A percentile compares a stretch with the other conserved stretches of the same genome.
These are phyloP conservation scores for Macrocybe gigantea DNA, from an alignment of 768 basidiomycete species.

Conservation along the genomic window DNA sequence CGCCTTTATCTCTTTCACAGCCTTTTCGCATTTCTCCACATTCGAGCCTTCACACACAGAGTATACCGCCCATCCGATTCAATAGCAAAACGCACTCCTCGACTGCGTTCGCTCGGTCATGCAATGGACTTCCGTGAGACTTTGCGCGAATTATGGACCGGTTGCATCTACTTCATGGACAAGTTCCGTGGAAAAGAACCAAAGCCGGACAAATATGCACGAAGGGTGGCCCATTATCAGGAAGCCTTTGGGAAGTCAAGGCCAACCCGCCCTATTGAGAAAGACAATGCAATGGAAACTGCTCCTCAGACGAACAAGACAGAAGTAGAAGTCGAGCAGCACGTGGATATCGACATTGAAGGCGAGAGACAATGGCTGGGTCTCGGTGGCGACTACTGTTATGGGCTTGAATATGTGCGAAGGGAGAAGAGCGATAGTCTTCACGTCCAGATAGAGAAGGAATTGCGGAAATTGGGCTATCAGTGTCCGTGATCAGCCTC, in stretches of 20 bases:
- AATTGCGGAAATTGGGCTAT: slow-evolving; percentile 45
- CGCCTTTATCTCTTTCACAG: slow-evolving; percentile 22
- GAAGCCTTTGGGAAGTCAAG: slow-evolving; percentile 37
- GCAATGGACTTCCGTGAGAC: slow-evolving; percentile 70
- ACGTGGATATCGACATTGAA: slow-evolving; percentile 34
- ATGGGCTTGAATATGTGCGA: slow-evolving; percentile 30
- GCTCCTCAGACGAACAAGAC: slow-evolving; percentile 21
- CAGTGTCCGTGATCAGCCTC: too few relatives aligned
- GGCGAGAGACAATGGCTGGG: slow-evolving; percentile 51
- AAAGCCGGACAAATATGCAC: slow-evolving; percentile 35
- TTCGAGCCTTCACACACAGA: slow-evolving; percentile 68
- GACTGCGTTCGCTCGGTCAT: slow-evolving; percentile 51
- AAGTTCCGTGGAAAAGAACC: slow-evolving; percentile 52
- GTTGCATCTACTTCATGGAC: slow-evolving; percentile 52
- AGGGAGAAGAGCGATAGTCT: slow-evolving; percentile 49
- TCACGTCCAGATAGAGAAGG: slow-evolving; percentile 46
- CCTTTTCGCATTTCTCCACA: slow-evolving; percentile 63
- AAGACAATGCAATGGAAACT: slow-evolving; percentile 5
- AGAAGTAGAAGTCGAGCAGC: slow-evolving; percentile 33
- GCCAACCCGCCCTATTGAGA: slow-evolving; percentile 7
- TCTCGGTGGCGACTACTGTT: slow-evolving; percentile 37
- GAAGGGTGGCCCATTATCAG: slow-evolving; percentile 36
- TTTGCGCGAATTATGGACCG: slow-evolving; percentile 52
- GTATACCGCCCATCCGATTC: slow-evolving; percentile 39
- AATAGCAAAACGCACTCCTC: slow-evolving; percentile 38